Evolutionary conservation across 2,329 filamentous ascomycete species (phyloP), one percentile per base, ranked within the genome.

Genomic region (Ilyonectria destructans): DNA sequence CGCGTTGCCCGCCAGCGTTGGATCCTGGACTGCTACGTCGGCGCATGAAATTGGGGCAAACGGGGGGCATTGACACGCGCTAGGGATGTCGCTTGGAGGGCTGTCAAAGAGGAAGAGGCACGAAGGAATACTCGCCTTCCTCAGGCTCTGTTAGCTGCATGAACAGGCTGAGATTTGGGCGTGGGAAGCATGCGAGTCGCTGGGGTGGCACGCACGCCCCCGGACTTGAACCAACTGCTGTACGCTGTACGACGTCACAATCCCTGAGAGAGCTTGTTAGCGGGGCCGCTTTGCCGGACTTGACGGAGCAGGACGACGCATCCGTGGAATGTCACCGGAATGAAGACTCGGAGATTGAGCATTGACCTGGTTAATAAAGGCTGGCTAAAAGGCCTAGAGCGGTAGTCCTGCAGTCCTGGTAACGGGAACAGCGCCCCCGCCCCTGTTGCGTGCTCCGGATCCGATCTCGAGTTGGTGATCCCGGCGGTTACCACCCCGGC

Each of bases 271-370:
- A 46, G 40, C 58, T 63, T 69, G 33, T 37, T 49, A 31, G 65
- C 51, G 58, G 40, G 58, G 59, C 45, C 46, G 58, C 21, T 52
- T 62, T 46, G 45, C 52, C 64, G 48, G 46, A 10, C 48, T 29
- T 54, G 33, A 35, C 59, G 35, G 61, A 26, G 55, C 64, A 60
- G 4, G 15, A n/a, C 40, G 49, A 54, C 57, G 43, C 43, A 40
- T 61, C n/a, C 17, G 40, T 31, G 45, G 51, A 40, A 49, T 57
- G 33, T 55, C 13, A n/a, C 40, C 40, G 40, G 40, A 43, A 43
- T n/a, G 40, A 43, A 43, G 6, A 21, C 13, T 49, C 61, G 66
- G 58, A 70, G 61, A 70, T 70, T 65, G 59, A 12, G 58, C 26
- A 70, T 62, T 40, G 61, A 57, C 56, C 29, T 48, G 56, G 63